Evolutionary conservation across 1,284 basidiomycete genomes (phyloP), one percentile per base, ranked within the genome.

Genomic region (Sanghuangporus baumii): DNA sequence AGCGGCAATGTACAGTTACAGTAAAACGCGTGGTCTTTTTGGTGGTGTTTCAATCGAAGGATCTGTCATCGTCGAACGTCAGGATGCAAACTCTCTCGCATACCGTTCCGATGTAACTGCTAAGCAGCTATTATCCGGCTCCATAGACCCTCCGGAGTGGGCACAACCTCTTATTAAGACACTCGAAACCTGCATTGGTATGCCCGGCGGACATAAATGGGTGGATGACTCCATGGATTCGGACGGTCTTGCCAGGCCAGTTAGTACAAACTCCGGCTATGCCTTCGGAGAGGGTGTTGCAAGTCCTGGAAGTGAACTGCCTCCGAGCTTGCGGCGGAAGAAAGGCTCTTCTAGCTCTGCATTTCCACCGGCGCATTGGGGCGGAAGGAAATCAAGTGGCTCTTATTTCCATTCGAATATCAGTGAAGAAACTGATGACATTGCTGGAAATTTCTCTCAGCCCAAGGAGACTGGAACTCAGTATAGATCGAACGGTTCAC

Each of bases 1-100:
- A 4, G 93, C 96, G 6, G 95, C 96, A 55, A 98, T 98, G 94
- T 94, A 96, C 75, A 93, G 89, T 67, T 99, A 99, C 74, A 96
- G 93, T 3, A 95, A 96, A 74, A 96, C 94, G 3, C 87, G 93
- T 67, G 96, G 96, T 11, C 81, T 98, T 1, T 97, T 97, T 67
- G 94, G 91, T 48, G 90, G 86, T 8, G 74, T 90, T 16, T 94
- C 93, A 8, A 77, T 98, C 40, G 96, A 98, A 80, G 96, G 96
- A 9, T 94, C 92, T 0, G 88, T 98, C 50, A 95, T 99, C 60
- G 82, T 97, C 20, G 96, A 98, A 74, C 86, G 97, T 31, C 89
- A 94, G 71, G 97, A 99, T 72, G 92, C 93, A 7, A 95, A 96
- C 71, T 78, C 84, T 1, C 78, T 88, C 55, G 93, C 93, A 3